Evolutionary conservation across 176 grass and related monocot species (phyloP), one percentile per base, ranked within the genome.

Genomic region (Paspalum notatum): DNA sequence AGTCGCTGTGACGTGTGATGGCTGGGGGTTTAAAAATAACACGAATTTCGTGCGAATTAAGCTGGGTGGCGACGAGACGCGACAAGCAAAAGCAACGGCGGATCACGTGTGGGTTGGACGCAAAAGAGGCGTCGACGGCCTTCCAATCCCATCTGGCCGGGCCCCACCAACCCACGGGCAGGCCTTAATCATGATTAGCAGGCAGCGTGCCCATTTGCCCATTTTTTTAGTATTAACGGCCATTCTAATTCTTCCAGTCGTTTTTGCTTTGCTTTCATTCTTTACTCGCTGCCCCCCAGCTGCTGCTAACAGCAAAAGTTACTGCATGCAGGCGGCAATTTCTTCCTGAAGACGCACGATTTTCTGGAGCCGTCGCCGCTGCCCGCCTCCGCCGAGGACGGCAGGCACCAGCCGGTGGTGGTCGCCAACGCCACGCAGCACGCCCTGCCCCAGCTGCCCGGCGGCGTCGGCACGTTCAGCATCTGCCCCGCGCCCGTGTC

Each of bases 311-410:
- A 26, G 2, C 9, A 8, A 54, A 38, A 20, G 5, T 27, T n/a
- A 9, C 15, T 42, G n/a, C 14, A 22, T 39, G 58, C 62, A 87
- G 12, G 13, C 12, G 93, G 90, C 50, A 71, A 17, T 47, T 85
- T 90, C 39, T 89, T 91, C 51, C 37, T 83, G 75, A 93, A 87
- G 87, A 97, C 93, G 62, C 93, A 93, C 72, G 90, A 97, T 54
- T 97, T 97, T 83, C 78, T 97, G 53, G 80, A 91, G 80, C 86
- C 93, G 12, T 10, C 67, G 49, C 27, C 44, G 40, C 63, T 56
- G 47, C 18, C 62, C 14, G 22, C 4, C 24, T 25, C 80, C 60
- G 66, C 20, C 21, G 74, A 10, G 53, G 77, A 71, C 8, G 9
- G 5, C 77, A 38, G 65, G 63, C 62, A 17, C 41, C 62, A 13